Evolutionary conservation across 2,329 filamentous ascomycete species (phyloP), one percentile per base, ranked within the genome.

Genomic region (Exophiala sp.): DNA sequence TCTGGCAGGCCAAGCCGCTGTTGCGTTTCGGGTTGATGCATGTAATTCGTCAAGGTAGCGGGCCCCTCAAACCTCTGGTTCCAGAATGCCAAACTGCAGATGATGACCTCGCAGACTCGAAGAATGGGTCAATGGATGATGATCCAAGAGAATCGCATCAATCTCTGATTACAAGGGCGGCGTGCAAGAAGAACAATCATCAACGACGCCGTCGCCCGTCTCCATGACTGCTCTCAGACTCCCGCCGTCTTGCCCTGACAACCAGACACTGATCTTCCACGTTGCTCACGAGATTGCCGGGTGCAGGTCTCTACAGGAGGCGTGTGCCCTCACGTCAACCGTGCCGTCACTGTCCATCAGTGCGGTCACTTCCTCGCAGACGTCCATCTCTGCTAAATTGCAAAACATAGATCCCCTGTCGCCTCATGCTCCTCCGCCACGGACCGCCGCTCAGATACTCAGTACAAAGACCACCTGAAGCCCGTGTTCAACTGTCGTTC

Each of bases 391-490:
- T 46, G 43, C 51, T 40, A 54, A 51, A 57, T 54, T 54, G 50
- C 50, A 54, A 50, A 57, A 54, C 50, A 54, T 29, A 40, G 42
- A 24, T 33, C 39, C 49, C 40, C 47, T 47, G 33, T 11, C 47
- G 44, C 33, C 34, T 42, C 39, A 32, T 12, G 33, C 48, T 49
- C 36, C 50, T 39, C 32, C 52, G 52, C 48, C 55, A 55, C 51
- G 47, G 52, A 50, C 55, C 55, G 52, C 55, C 55, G 55, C 52
- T 58, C 51, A 54, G 51, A 58, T 58, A 52, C 51, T 54, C 52
- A 54, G 44, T 58, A 55, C 55, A 58, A 58, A 55, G 55, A 55
- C 55, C 48, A 55, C 36, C 43, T 41, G 33, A 41, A 41, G 43
- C 52, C 44, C 52, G 55, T 58, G 51, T 55, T 58, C 51, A 36